Conservation (phyloP, 176 grass and related monocot genomes). For the Oryza australiensis region DNA sequence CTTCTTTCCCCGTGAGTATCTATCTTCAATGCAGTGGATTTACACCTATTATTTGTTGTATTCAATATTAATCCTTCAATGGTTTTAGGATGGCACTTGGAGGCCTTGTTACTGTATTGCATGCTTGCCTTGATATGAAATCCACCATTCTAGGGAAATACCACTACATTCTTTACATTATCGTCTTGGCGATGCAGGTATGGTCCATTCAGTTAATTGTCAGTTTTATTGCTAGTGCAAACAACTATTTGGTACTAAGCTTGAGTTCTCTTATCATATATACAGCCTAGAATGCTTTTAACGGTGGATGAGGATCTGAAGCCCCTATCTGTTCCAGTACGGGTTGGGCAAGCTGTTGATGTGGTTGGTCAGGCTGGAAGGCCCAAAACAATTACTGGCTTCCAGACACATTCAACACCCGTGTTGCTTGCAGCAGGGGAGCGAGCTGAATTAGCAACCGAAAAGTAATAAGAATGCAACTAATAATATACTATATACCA, state of each 20-base stretch:
- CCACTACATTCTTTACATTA: constrained; percentile 91
- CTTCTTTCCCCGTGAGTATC: constrained; percentile 89
- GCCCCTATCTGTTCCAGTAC: constrained; percentile 81
- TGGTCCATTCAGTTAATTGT: constrained; percentile 6
- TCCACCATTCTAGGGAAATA: constrained; percentile 88
- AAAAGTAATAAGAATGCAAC: constrained; percentile 59
- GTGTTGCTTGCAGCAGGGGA: constrained; percentile 94
- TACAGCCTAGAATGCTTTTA: constrained; percentile 96
- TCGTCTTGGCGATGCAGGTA: constrained; percentile 96
- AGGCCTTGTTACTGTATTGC: constrained; percentile 84
- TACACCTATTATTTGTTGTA: not conserved
- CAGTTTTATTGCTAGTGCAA: not conserved
- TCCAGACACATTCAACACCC: constrained; percentile 96
- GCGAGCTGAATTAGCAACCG: constrained; percentile 87
- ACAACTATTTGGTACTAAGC: constrained; percentile 4
- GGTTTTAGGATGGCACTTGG: constrained; percentile 77
- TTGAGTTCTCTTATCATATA: constrained; percentile 9
- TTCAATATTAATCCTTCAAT: not conserved
- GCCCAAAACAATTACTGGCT: constrained; percentile 97
- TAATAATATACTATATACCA: not conserved
- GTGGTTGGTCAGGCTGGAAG: constrained; percentile 97
- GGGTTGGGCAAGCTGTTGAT: constrained; percentile 96
- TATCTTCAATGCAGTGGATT: not conserved
- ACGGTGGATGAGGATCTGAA: constrained; percentile 96
- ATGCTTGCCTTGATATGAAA: constrained; percentile 97